Base-by-base conservation (phyloP, 129 eudicot genomes). In the Escallonia rubra region DNA sequence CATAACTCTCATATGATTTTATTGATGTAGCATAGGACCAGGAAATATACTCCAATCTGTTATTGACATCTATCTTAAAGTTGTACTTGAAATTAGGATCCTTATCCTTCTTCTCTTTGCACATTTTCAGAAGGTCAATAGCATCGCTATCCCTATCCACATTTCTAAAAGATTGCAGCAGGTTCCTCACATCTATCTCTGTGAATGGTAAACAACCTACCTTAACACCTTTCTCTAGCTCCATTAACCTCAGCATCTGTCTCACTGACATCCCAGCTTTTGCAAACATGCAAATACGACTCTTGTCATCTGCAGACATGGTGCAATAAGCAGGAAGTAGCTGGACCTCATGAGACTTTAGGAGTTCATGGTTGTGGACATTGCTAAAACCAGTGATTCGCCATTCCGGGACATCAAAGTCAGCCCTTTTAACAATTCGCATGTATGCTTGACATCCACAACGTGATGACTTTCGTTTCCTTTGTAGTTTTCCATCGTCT, bases 251-350 rank as follows among this genome's bases (percentile, higher is more conserved):
- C 42, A 90, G 62, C 95, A 90, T 90, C 53, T 90, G 97, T 40
- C 95, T 64, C 44, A 87, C 95, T 7, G 97, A 90, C 91, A 90
- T 90, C 71, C 97, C 97, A 41, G 95, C 91, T 78, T 87, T 87
- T 43, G 95, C 90, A 78, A 78, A 90, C 95, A 90, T 82, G 67
- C 95, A 90, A 48, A 90, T 90, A 67, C 90, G 97, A 62, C 87
- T 90, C 72, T 90, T 87, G 75, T 90, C 95, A 80, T 87, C 97
- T 51, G 82, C 66, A 38, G 95, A 78, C 76, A 90, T 82, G 43
- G 87, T 74, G 69, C 89, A 82, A 67, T 80, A 79, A 55, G 87
- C 81, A 48, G 95, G 92, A 74, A 84, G 82, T 15, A 69, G 60
- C 43, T 82, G 89, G 45, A 80, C 75, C 71, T 82, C 92, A 47